These are phyloP conservation scores for Leccinellum rugosiceps DNA, from an alignment of 768 basidiomycete species.

Conservation along the genomic window DNA sequence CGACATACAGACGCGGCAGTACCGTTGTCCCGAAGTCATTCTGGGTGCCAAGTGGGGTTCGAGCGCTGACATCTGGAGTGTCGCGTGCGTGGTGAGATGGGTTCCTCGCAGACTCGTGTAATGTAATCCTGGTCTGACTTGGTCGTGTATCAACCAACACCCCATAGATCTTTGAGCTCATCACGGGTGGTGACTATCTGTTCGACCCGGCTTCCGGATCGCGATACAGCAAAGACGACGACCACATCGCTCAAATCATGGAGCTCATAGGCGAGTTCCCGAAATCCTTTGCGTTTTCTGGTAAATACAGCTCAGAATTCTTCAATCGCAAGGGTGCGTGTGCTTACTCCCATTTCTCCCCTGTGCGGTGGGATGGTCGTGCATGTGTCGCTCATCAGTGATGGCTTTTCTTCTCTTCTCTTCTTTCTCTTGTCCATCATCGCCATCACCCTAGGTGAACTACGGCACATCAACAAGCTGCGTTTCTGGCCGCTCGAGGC, in stretches of 20 bases:
- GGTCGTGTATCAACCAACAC: background rate
- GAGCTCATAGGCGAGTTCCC: constrained; percentile 93
- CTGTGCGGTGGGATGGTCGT: background rate
- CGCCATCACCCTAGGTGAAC: constrained; percentile 51
- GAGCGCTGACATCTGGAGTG: constrained; percentile 95
- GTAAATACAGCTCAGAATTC: constrained; percentile 92
- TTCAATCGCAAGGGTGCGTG: constrained; percentile 90
- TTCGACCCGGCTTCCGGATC: constrained; percentile 96
- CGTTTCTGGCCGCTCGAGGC: constrained; percentile 85
- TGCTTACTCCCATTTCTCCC: background rate
- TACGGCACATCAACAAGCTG: constrained; percentile 91
- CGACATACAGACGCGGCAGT: constrained; percentile 97
- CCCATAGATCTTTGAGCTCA: constrained; percentile 83
- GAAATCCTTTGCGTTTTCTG: constrained; percentile 75
- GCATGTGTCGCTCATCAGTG: constrained; percentile 9
- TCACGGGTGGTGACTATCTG: constrained; percentile 96
- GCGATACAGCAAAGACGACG: constrained; percentile 94
- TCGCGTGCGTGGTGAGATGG: constrained; percentile 81
- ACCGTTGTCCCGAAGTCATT: constrained; percentile 96
- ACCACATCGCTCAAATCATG: constrained; percentile 97
- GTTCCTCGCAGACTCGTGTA: background rate
- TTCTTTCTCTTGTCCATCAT: background rate
- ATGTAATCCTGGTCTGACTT: background rate
- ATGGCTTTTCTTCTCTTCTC: background rate
- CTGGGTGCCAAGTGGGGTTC: constrained; percentile 94